phyloP scores from a whole-genome alignment of 2,329 filamentous ascomycete species.

The Botrytis hyacinthi region DNA sequence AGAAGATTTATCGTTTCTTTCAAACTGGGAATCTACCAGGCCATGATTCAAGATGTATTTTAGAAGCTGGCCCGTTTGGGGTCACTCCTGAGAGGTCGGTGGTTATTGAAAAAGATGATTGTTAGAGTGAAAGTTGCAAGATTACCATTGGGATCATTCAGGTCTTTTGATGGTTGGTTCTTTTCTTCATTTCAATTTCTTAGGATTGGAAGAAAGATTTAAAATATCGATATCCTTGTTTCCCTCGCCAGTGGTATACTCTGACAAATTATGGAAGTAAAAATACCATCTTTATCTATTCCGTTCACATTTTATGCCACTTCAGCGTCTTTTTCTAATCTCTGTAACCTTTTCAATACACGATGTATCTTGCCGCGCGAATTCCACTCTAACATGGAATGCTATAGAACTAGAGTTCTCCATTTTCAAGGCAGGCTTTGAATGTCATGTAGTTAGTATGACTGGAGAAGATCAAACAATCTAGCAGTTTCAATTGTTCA shows the following conservation, averaged over 20 bases:
- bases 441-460: not conserved
- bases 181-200: not conserved
- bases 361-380: too few relatives aligned
- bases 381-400: too few relatives aligned
- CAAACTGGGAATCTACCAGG: constrained; percentile 22
- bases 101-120: too few relatives aligned
- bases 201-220: not conserved
- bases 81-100: not conserved
- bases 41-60: constrained; percentile 16
- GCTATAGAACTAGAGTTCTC: not conserved
- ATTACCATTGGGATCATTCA: not conserved
- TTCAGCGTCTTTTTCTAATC: not conserved
- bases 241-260: not conserved
- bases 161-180: not conserved
- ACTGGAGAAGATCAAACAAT: not conserved
- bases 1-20: constrained; percentile 26
- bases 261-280: not conserved
- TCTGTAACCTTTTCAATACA: not conserved
- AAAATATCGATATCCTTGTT: accelerated
- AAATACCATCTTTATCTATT: not conserved
- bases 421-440: not conserved
- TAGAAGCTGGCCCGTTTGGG: constrained; percentile 25
- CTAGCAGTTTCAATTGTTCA: not conserved
- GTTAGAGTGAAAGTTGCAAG: not conserved
- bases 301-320: not conserved